phyloP scores from a whole-genome alignment of 2,329 filamentous ascomycete genomes.

The Aschersonia sp. region DNA sequence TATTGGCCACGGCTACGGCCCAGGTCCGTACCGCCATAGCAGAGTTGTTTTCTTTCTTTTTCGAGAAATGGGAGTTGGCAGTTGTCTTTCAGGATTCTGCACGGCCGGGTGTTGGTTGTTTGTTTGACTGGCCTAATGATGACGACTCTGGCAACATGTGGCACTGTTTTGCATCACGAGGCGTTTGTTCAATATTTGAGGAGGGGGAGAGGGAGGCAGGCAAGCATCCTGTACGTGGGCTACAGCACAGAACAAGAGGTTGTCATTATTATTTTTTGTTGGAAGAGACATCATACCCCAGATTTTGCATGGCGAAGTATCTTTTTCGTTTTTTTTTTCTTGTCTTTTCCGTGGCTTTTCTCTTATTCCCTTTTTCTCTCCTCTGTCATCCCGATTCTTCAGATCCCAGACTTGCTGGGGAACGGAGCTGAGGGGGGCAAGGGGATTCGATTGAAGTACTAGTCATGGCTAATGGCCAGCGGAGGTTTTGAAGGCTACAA shows the following conservation, averaged over 20 bases:
- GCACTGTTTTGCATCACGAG: neutral
- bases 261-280: no score
- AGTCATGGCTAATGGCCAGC: neutral
- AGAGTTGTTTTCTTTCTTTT: no score
- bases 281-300: neutral
- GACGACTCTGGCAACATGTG: neutral
- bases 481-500: no score
- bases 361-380: neutral
- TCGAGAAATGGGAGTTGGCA: neutral
- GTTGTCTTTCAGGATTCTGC: neutral
- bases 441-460: neutral
- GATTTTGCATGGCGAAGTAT: conserved; percentile 1
- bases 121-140: neutral
- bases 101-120: neutral
- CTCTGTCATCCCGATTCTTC: neutral
- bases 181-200: neutral
- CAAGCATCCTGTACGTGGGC: neutral
- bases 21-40: no score
- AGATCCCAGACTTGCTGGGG: no score
- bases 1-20: neutral
- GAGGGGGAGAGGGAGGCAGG: no score
- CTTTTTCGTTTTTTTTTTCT: neutral
- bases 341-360: neutral
- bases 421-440: neutral
- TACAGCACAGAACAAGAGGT: neutral